Base-by-base conservation (phyloP, 495 filamentous ascomycete genomes). In the Chaetomidium leptoderma region DNA sequence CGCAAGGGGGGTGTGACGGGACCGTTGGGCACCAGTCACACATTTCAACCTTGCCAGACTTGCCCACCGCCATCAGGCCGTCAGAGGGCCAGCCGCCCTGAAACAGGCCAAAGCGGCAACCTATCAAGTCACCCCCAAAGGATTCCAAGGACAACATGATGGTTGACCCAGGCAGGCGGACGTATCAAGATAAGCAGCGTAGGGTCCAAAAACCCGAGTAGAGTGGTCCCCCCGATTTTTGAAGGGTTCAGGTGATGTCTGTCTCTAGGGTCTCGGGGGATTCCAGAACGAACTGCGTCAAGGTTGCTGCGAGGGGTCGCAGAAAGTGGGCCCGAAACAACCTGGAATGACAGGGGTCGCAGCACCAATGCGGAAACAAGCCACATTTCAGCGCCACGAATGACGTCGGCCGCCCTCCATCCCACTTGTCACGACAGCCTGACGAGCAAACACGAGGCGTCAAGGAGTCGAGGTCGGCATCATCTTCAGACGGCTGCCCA, bases 351-450 rank as follows among this genome's bases (percentile, higher is more conserved):
- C 59, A 53, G 30, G 59, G 59, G 24, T 52, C 8, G 3, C 4
- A 14, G 32, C 30, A 17, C 33, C n/a, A n/a, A 33, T 1, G 24
- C 17, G 54, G 11, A n/a, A 55, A 35, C 58, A 63, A 72, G 69
- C 69, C 69, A 71, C 69, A 67, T 66, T 45, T 56, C 49, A 43
- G 53, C 68, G 72, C 72, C 72, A 74, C 71, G 70, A 48, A 74
- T 74, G 71, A 74, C 71, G 70, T 72, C 66, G 58, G 5, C 40
- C 19, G 10, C 14, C 19, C 29, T 36, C 14, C 37, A 29, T 27
- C 33, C 54, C 32, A 24, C 40, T 2, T 27, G 10, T 24, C 26
- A 42, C 40, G 42, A 23, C 19, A 50, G 7, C 37, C 29, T 52
- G 19, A 36, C 16, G 13, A 24, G 2, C 44, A 30, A 23, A 17